Evolutionary conservation across 2,329 filamentous ascomycete species (phyloP), one percentile per base, ranked within the genome.

Genomic region (Ascochyta viciae-villosae): DNA sequence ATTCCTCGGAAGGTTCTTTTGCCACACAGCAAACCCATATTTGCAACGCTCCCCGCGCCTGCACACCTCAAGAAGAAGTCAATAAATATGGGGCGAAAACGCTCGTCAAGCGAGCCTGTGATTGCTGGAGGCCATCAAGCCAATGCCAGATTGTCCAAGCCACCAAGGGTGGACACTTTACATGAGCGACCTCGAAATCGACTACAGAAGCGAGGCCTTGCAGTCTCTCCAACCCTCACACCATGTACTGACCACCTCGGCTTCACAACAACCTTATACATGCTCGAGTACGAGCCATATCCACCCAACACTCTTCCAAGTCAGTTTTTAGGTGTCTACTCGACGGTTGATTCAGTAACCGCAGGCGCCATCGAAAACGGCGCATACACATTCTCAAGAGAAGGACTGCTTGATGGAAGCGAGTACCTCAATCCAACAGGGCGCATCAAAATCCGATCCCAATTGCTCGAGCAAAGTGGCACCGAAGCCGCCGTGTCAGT

Each of bases 331-430:
- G 66, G 64, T n/a, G 61, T 63, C 9, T 67, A 62, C 41, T 65
- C 64, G 5, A 65, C 54, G 22, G 51, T 68, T 29, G 39, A 67
- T 33, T 56, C 60, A 2, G 64, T 68, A 1, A 68, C 60, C 1
- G 40, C 60, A 4, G 62, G 55, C 3, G 66, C 66, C 0, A 54
- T 67, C n/a, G 44, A 53, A 16, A 58, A 61, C 39, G 57, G 64
- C n/a, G 65, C 67, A 15, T 66, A 66, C 43, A 55, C 64, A 3
- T 70, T 70, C 39, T 68, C 64, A 19, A 50, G 57, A 46, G 65
- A 64, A 44, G 67, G 67, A 6, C 12, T 67, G 10, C 38, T 65
- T 16, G 62, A 68, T 38, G 64, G 64, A 13, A 63, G 48, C 41
- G 63, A 67, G 29, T 68, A 68, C 16, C 42, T 68, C 6, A 66